These are phyloP conservation scores for Mycogone perniciosa DNA, from an alignment of 2,329 filamentous ascomycete genomes.

Conservation along the genomic window DNA sequence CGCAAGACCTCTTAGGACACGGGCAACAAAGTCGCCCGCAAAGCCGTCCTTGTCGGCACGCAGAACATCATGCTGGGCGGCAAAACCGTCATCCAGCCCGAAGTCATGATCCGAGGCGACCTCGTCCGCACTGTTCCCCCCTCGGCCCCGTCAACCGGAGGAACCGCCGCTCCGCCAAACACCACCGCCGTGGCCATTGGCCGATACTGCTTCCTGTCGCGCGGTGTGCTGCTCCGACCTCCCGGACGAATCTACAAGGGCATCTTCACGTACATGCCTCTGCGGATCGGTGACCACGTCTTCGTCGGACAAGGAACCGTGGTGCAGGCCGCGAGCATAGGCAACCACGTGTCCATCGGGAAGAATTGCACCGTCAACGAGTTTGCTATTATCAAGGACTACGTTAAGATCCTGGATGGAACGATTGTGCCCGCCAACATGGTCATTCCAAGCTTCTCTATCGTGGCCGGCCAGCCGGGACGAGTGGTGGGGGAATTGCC, in stretches of 20 bases:
- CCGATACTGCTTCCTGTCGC: conserved; percentile 82
- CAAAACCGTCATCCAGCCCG: conserved; percentile 91
- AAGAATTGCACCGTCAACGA: conserved; percentile 70
- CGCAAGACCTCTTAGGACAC: conserved; percentile 60
- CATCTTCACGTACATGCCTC: conserved; percentile 72
- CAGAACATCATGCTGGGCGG: conserved; percentile 97
- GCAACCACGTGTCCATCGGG: conserved; percentile 81
- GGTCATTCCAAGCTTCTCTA: conserved; percentile 86
- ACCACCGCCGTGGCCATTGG: conserved; percentile 78
- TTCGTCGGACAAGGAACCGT: conserved; percentile 72
- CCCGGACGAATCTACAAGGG: conserved; percentile 79
- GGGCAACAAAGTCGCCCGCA: conserved; percentile 95
- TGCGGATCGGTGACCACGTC: conserved; percentile 91
- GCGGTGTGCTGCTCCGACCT: conserved; percentile 71
- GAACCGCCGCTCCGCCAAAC: conserved; percentile 37
- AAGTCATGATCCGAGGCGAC: conserved; percentile 90
- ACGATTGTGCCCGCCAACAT: conserved; percentile 79
- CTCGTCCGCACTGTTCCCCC: conserved; percentile 55
- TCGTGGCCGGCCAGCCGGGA: conserved; percentile 80
- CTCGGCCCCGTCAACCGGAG: conserved; percentile 27
- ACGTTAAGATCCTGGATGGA: conserved; percentile 78
- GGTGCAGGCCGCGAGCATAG: conserved; percentile 76
- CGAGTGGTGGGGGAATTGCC: conserved; percentile 75
- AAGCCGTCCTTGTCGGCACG: conserved; percentile 84
- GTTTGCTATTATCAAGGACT: conserved; percentile 90